phyloP scores from a whole-genome alignment of 805 yeast genomes.

The Starmerella stellata region DNA sequence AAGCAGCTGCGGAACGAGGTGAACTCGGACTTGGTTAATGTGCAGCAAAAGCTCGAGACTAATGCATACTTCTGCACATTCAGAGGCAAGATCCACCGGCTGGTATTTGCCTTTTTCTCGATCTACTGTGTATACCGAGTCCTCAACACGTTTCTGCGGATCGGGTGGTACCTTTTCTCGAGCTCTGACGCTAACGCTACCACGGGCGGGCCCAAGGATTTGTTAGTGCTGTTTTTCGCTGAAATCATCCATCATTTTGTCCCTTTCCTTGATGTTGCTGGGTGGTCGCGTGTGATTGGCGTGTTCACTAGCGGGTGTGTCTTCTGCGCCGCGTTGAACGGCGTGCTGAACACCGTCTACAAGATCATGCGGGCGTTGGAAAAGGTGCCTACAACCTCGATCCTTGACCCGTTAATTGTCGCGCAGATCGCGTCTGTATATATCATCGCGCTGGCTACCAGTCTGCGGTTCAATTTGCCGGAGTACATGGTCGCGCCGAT shows the following conservation, averaged over 20 bases:
- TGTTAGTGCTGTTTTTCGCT: slow-evolving; percentile 15
- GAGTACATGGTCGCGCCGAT: slow-evolving; percentile 25
- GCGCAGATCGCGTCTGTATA: slow-evolving; percentile 26
- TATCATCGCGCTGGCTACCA: slow-evolving; percentile 26
- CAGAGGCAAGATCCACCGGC: slow-evolving; percentile 19
- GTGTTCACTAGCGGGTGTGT: slow-evolving; percentile 26
- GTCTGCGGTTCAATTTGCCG: slow-evolving; percentile 27
- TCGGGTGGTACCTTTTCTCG: slow-evolving; percentile 17
- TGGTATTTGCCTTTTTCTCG: slow-evolving; percentile 22
- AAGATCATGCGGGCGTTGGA: slow-evolving; percentile 11
- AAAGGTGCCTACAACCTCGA: slow-evolving; percentile 1
- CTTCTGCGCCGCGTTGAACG: slow-evolving; percentile 23
- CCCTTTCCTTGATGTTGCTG: slow-evolving; percentile 20
- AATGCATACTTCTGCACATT: slow-evolving; percentile 20
- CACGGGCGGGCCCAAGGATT: slow-evolving; percentile 16
- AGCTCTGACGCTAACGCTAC: slow-evolving; percentile 4
- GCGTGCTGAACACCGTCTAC: slow-evolving; percentile 19
- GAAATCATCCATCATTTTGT: slow-evolving; percentile 5
- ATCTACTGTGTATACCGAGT: slow-evolving; percentile 28
- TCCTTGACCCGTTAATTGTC: slow-evolving; percentile 19
- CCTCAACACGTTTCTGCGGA: slow-evolving; percentile 18
- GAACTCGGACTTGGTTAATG: slow-evolving; percentile 19
- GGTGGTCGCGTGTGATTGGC: slow-evolving; percentile 27
- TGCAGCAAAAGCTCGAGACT: slow-evolving; percentile 15
- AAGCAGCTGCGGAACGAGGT: slow-evolving; percentile 21